Evolutionary conservation across 768 basidiomycete genomes (phyloP), one percentile per base, ranked within the genome.

Genomic region (Holtermannia corniformis): DNA sequence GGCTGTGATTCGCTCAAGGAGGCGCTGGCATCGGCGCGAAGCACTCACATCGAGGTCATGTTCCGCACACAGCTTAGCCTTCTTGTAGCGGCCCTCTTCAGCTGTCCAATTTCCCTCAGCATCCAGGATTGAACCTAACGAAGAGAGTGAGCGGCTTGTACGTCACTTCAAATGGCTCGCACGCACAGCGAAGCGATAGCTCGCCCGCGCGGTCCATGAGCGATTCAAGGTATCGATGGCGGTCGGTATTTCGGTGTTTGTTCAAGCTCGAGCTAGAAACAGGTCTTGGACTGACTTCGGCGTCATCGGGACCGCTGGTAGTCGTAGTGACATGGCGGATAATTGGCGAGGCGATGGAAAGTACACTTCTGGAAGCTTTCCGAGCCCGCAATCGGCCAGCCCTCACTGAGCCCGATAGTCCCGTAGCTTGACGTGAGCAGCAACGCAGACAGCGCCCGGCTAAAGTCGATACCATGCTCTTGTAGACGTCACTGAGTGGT

Each of bases 141-240:
- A 50, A 49, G 42, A 51, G 51, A 54, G 23, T 19, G 26, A 37
- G 37, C 2, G 44, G 53, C 20, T 63, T 47, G 63, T 43, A 54
- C 52, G 51, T 51, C 46, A 20, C 43, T 42, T 45, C 25, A 61
- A 51, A 32, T 37, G 24, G 46, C 56, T 57, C 48, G 41, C 49
- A 80, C 87, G 76, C 68, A 91, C 91, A 93, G 62, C 89, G 82
- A 55, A 95, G 76, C 81, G 87, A 86, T 56, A 92, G 81, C 63
- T 93, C 90, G 27, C 87, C 81, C 21, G 88, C 86, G 63, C 89
- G 67, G 27, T 69, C 65, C 67, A 72, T 69, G 49, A 72, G 50
- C 55, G 65, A 69, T 50, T 72, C 68, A 28, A 72, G 50, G 51
- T 69, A 69, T 37, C 16, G 32, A 37, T 37, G 32, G 10, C 32